Conservation (phyloP, 345 rosid species). For the Euphorbia peplus region DNA sequence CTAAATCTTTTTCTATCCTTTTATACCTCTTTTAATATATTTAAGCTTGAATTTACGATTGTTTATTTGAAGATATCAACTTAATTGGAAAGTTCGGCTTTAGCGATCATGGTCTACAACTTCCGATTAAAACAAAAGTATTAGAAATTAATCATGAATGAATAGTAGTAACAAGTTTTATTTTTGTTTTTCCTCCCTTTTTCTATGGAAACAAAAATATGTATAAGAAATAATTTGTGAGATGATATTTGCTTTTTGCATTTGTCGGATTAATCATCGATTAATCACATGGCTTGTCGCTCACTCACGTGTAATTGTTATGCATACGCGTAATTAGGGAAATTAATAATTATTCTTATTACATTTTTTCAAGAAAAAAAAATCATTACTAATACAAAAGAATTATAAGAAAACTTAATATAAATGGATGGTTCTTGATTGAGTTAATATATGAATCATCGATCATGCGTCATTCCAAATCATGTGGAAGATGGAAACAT, state of each 20-base stretch:
- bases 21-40: too few relatives aligned
- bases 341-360: too few relatives aligned
- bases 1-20: too few relatives aligned
- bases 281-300: conserved; percentile 20
- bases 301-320: neutral
- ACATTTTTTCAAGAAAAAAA: too few relatives aligned
- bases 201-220: neutral
- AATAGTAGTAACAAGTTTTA: too few relatives aligned
- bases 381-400: neutral
- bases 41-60: too few relatives aligned
- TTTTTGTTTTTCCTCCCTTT: too few relatives aligned
- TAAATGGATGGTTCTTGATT: neutral
- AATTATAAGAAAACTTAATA: neutral
- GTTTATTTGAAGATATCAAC: too few relatives aligned
- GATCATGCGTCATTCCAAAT: neutral
- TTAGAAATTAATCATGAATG: too few relatives aligned
- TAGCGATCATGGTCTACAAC: too few relatives aligned
- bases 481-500: conserved; percentile 15
- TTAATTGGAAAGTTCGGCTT: too few relatives aligned
- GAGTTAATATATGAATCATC: neutral
- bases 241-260: conserved; percentile 10
- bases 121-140: too few relatives aligned
- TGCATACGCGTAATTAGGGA: neutral
- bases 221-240: neutral
- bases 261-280: conserved; percentile 6